Conservation (phyloP, 1,284 basidiomycete species). For the Athelia sp. region DNA sequence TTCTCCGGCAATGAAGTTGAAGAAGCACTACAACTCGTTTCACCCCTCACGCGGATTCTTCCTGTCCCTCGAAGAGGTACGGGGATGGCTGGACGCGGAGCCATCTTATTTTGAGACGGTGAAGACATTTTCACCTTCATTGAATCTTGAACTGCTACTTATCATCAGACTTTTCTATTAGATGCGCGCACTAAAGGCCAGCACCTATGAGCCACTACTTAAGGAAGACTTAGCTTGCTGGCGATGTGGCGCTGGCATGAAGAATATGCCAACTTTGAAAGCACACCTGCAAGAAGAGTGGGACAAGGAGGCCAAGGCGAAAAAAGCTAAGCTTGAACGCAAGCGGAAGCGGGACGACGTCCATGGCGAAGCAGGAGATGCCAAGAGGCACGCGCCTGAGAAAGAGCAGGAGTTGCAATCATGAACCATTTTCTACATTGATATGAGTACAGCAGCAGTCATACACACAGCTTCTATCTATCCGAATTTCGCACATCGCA, state of each 20-base stretch:
- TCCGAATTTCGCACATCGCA: no score
- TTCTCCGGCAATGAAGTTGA: slow-evolving; percentile 75
- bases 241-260: slow-evolving; percentile 54
- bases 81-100: slow-evolving; percentile 68
- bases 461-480: no score
- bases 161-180: slow-evolving; percentile 19
- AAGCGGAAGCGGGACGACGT: slow-evolving; percentile 29
- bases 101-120: slow-evolving; percentile 50
- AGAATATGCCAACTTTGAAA: slow-evolving; percentile 78
- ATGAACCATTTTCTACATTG: no score
- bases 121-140: slow-evolving; percentile 16
- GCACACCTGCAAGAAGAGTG: slow-evolving; percentile 65
- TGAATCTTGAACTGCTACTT: not conserved
- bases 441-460: no score
- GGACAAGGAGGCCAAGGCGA: slow-evolving; percentile 36
- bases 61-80: slow-evolving; percentile 70
- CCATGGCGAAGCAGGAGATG: not conserved
- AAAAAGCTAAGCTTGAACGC: slow-evolving; percentile 29
- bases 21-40: slow-evolving; percentile 96
- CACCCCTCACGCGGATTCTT: slow-evolving; percentile 87
- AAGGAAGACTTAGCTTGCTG: slow-evolving; percentile 69
- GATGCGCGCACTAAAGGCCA: slow-evolving; percentile 48
- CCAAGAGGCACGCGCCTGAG: slow-evolving; percentile 1
- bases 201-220: slow-evolving; percentile 60
- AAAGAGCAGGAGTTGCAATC: no score